Percentiles rank a stretch among this genome's conserved stretches.
Conservation (phyloP, 768 basidiomycete species). For the Hirschioporus abietinus region DNA sequence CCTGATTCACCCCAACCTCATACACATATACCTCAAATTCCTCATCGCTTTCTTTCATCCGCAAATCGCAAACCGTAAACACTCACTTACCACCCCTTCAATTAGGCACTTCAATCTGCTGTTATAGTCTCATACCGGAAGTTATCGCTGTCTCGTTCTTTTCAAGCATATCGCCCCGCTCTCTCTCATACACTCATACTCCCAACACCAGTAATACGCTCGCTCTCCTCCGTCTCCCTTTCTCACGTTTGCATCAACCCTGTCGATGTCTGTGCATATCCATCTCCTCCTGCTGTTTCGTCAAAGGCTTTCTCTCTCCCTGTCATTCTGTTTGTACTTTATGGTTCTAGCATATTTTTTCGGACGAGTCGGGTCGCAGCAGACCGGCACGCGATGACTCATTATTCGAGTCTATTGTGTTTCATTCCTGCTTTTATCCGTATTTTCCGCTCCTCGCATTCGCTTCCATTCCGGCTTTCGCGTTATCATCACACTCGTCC, state of each 20-base stretch:
- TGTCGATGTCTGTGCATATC: background rate
- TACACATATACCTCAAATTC: background rate
- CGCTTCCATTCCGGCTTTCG: background rate
- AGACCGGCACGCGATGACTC: background rate
- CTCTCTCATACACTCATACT: background rate
- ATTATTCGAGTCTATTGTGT: background rate
- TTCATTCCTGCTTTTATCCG: background rate
- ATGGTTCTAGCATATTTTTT: background rate
- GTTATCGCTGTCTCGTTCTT: background rate
- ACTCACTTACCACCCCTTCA: background rate
- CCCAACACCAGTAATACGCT: background rate
- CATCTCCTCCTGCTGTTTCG: background rate
- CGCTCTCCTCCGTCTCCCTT: background rate
- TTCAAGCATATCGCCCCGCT: background rate
- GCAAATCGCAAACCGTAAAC: background rate
- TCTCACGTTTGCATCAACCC: background rate
- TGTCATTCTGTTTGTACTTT: background rate
- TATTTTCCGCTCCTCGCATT: background rate
- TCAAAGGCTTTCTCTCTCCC: background rate
- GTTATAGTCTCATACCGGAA: background rate
- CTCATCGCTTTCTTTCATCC: background rate
- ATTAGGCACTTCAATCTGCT: background rate
- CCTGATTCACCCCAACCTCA: background rate
- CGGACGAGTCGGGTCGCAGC: too few species aligned
- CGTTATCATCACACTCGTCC: background rate